Conservation (phyloP, 345 rosid genomes). For the Adansonia digitata region DNA sequence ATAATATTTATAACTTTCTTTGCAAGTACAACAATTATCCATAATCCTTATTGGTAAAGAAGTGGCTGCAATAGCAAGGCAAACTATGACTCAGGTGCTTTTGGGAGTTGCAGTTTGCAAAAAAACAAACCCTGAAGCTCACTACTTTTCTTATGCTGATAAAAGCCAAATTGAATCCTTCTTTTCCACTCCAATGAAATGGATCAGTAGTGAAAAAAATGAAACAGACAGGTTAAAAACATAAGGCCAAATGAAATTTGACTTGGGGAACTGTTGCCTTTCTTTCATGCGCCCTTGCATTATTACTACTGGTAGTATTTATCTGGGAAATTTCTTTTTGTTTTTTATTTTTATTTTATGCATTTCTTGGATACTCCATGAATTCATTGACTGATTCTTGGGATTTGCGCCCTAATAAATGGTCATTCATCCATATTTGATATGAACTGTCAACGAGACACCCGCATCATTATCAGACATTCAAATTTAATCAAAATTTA, state of each 20-base stretch:
- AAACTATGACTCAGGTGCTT: neutral
- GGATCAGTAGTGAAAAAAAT: neutral
- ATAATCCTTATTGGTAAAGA: neutral
- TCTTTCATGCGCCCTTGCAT: neutral
- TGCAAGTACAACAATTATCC: neutral
- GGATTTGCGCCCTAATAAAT: neutral
- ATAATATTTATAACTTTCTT: no score
- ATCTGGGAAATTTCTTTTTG: neutral
- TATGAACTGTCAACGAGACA: no score
- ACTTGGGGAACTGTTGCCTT: neutral
- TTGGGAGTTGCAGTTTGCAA: neutral
- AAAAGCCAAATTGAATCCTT: neutral
- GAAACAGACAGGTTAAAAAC: neutral
- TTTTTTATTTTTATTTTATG: neutral
- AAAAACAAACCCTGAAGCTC: neutral
- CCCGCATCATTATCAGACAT: no score
- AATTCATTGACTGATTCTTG: slow-evolving; percentile 2
- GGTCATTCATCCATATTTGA: neutral
- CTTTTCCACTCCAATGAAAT: neutral
- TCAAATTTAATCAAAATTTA: no score
- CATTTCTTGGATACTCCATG: slow-evolving; percentile 5
- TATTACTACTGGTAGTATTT: neutral
- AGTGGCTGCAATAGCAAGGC: neutral
- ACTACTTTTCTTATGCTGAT: neutral
- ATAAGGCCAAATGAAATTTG: neutral